Conservation (phyloP, 495 filamentous ascomycete species). For the Xylaria grammica region DNA sequence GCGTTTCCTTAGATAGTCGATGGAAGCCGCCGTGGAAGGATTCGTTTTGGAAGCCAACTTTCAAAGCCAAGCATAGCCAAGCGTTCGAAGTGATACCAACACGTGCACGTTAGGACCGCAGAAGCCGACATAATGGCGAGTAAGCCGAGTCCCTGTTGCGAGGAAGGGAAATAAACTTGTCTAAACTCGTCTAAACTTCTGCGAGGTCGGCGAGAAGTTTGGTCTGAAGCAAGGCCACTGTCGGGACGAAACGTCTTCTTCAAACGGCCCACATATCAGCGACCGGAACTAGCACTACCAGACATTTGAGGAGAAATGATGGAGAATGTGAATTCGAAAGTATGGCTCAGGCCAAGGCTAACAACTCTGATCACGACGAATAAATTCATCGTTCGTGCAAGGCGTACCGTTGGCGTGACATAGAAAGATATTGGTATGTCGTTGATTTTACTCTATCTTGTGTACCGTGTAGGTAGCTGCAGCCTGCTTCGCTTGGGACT, state of each 20-base stretch:
- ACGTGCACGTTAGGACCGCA: background rate
- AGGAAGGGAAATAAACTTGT: background rate
- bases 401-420: background rate
- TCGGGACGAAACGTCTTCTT: conserved; percentile 18
- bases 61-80: conserved; percentile 7
- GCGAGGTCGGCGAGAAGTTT: conserved; percentile 1
- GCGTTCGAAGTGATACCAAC: background rate
- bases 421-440: background rate
- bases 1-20: background rate
- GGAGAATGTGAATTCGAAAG: no score
- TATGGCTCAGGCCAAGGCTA: no score
- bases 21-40: conserved; percentile 7
- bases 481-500: background rate
- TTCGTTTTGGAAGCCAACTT: conserved; percentile 2
- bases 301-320: conserved; percentile 22
- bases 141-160: conserved; percentile 7
- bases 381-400: background rate
- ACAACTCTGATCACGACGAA: background rate
- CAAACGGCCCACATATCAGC: conserved; percentile 23
- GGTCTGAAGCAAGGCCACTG: conserved; percentile 5
- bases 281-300: conserved; percentile 20
- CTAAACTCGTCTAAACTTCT: background rate
- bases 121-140: conserved; percentile 2
- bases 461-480: no score
- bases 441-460: background rate